phyloP scores from a whole-genome alignment of 192 early-diverging fungal species.

The Spizellomyces sp. region DNA sequence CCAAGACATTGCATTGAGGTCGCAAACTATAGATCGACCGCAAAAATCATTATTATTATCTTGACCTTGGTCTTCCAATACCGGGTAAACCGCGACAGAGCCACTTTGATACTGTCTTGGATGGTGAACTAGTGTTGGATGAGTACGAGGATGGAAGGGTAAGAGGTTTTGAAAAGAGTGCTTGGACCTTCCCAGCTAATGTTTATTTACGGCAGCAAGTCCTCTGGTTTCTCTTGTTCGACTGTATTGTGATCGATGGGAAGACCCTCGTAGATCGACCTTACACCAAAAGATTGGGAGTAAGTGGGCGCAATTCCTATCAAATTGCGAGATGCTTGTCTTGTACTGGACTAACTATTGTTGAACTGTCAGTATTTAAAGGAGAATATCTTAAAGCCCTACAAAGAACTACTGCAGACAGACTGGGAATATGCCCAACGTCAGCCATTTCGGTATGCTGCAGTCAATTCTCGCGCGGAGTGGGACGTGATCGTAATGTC shows the following conservation, averaged over 20 bases:
- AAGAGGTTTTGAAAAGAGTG: background rate
- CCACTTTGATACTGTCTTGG: slow-evolving; percentile 78
- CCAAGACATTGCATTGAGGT: background rate
- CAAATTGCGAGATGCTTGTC: background rate
- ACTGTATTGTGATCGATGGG: slow-evolving; percentile 66
- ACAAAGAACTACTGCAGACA: slow-evolving; percentile 48
- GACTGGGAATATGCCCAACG: slow-evolving; percentile 36
- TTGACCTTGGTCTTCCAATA: slow-evolving; percentile 59
- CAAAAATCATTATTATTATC: slow-evolving; percentile 79
- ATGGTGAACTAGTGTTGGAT: slow-evolving; percentile 91
- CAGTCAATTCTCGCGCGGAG: background rate
- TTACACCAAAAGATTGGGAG: slow-evolving; percentile 71
- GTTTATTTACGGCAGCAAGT: slow-evolving; percentile 13
- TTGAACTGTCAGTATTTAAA: slow-evolving; percentile 55
- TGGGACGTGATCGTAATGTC: background rate
- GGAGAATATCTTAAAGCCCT: slow-evolving; percentile 67
- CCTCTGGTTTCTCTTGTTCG: slow-evolving; percentile 60
- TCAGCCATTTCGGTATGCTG: slow-evolving; percentile 60
- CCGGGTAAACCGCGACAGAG: slow-evolving; percentile 34
- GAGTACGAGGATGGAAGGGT: slow-evolving; percentile 57
- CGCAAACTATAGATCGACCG: slow-evolving; percentile 66
- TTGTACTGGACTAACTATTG: no score
- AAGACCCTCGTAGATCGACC: slow-evolving; percentile 57
- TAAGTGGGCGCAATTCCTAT: slow-evolving; percentile 33
- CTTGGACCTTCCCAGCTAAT: background rate